Conservation (phyloP, 345 rosid genomes). For the Pseudoturritis turrita region DNA sequence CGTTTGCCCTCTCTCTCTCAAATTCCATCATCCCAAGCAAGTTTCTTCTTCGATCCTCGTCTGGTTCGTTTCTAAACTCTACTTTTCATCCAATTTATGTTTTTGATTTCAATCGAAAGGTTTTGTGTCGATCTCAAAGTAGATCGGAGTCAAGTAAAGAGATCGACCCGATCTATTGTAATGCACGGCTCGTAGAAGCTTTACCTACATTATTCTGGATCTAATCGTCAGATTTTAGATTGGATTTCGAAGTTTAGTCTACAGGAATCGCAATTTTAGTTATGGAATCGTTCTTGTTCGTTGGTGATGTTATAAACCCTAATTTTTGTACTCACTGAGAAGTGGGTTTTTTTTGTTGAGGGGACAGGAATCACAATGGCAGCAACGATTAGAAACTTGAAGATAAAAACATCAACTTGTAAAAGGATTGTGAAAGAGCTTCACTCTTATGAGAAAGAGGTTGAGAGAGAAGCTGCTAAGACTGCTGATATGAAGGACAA, state of each 20-base stretch:
- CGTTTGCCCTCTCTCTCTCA: not conserved
- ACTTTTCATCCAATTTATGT: too few relatives aligned
- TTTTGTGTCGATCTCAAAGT: not conserved
- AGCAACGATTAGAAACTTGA: slow-evolving; percentile 61
- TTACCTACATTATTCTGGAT: not conserved
- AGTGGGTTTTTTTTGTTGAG: not conserved
- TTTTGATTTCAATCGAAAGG: not conserved
- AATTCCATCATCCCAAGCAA: not conserved
- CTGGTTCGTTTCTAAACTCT: slow-evolving; percentile 2
- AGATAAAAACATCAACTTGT: slow-evolving; percentile 77
- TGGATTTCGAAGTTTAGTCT: too few relatives aligned
- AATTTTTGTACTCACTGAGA: not conserved
- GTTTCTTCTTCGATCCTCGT: slow-evolving; percentile 3
- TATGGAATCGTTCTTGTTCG: not conserved
- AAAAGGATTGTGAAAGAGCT: slow-evolving; percentile 82
- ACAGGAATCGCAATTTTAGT: not conserved
- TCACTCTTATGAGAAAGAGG: slow-evolving; percentile 88
- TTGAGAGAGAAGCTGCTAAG: slow-evolving; percentile 82
- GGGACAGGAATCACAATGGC: slow-evolving; percentile 45
- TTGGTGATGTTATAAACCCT: not conserved
- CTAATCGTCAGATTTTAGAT: not conserved
- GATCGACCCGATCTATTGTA: not conserved
- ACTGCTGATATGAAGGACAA: slow-evolving; percentile 88
- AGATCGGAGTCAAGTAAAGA: not conserved
- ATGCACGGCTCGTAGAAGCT: not conserved